Evolutionary conservation across 1,284 basidiomycete species (phyloP), one percentile per base, ranked within the genome.

Genomic region (Xerocomus nothofagi): DNA sequence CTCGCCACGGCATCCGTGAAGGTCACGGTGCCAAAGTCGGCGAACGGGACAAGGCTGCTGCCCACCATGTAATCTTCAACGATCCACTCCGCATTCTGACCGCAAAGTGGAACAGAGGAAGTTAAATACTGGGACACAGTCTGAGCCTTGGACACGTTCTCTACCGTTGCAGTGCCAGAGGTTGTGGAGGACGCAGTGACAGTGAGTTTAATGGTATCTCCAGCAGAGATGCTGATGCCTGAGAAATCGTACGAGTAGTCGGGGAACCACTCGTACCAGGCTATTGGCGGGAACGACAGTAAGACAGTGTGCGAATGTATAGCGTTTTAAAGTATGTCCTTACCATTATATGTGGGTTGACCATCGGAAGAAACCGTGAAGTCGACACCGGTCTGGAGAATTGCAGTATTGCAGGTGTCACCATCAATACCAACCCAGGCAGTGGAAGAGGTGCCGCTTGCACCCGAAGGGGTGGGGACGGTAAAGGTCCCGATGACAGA

Each of bases 381-480:
- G 6, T 14, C 20, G 14, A 57, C 9, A 5, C 57, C 56, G 3
- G 40, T 39, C 17, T 30, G 37, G 18, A 55, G 23, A 39, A 50
- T 24, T 5, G 24, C 42, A 21, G 1, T 26, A 5, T 2, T 0
- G 20, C 57, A 57, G 0, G 34, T 43, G 26, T 9, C 1, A 2
- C 53, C 53, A 29, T 56, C 57, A 2, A 56, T 46, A 6, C 53
- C 53, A n/a, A 59, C 38, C 57, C 48, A 57, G 4, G 26, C 44
- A 36, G 43, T 10, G 9, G 40, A 48, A 14, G 17, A 6, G 32
- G 27, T 8, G 2, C 33, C 39, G 2, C 12, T n/a, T 15, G 17
- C 6, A 4, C 57, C 57, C 12, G 44, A 40, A 8, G 37, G 17
- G 8, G 15, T 27, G 20, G 55, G 55, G 14, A 17, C 44, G 8